Percentiles rank a stretch among this genome's conserved stretches.
These are phyloP conservation scores for Dactylellina drechsleri DNA, from an alignment of 2,329 filamentous ascomycete genomes.

Conservation along the genomic window DNA sequence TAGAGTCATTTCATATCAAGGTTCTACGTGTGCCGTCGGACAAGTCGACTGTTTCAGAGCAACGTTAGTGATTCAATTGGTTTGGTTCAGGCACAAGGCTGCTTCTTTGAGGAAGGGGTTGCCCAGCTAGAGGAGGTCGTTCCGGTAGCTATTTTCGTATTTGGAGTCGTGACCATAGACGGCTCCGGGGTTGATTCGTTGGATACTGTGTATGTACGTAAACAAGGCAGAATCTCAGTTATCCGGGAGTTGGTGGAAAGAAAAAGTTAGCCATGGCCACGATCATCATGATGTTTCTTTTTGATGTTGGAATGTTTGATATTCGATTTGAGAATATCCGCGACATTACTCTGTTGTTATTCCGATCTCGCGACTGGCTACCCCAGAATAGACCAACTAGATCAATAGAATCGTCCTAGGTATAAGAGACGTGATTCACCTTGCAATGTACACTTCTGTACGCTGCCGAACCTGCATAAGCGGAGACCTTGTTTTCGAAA, in stretches of 20 bases:
- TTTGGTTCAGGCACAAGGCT: too few relatives aligned
- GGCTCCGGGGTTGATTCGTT: conserved; percentile 1
- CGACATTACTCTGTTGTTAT: conserved; percentile 4
- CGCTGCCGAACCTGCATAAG: conserved; percentile 40
- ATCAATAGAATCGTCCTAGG: too few relatives aligned
- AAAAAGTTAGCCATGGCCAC: too few relatives aligned
- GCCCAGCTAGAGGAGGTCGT: conserved; percentile 3
- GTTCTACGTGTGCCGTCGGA: conserved; percentile 21
- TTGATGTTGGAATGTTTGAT: neutral
- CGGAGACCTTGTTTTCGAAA: conserved; percentile 14
- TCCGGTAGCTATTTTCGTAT: conserved; percentile 19
- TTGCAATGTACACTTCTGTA: conserved; percentile 22
- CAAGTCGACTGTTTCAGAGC: conserved; percentile 4
- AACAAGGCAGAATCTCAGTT: conserved; percentile 47
- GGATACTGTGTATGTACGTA: conserved; percentile 19
- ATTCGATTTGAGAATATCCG: neutral
- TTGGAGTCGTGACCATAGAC: neutral
- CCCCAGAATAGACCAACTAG: neutral
- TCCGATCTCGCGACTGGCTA: conserved; percentile 40
- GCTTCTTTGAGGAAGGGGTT: neutral
- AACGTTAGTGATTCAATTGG: too few relatives aligned
- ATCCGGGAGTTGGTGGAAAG: too few relatives aligned
- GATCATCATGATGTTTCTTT: neutral
- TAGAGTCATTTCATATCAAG: conserved; percentile 11
- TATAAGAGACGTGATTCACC: conserved; percentile 18